A percentile compares a stretch with the other conserved stretches of the same genome.
Conservation (phyloP, 2,329 filamentous ascomycete species). For the Pleoardoris graminearum region DNA sequence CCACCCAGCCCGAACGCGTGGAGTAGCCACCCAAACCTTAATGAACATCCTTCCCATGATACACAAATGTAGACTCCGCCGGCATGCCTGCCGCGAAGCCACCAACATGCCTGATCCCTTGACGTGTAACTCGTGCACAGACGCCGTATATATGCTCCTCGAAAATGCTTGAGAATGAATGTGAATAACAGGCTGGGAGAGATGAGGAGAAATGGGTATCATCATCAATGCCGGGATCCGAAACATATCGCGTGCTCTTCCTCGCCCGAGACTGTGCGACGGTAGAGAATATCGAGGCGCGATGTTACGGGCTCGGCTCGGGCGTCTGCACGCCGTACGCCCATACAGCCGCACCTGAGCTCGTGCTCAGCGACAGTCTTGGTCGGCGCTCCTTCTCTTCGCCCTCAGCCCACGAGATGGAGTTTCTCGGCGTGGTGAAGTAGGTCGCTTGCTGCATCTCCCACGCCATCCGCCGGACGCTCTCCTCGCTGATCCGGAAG, state of each 20-base stretch:
- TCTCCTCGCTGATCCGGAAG: constrained; percentile 38
- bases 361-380: constrained; percentile 28
- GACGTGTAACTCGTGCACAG: neutral
- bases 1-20: constrained; percentile 4
- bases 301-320: constrained; percentile 43
- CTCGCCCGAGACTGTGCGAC: neutral
- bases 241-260: neutral
- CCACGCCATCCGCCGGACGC: constrained; percentile 34
- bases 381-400: constrained; percentile 21
- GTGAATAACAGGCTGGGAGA: neutral
- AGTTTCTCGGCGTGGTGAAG: constrained; percentile 4
- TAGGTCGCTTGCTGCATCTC: constrained; percentile 34
- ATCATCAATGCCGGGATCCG: neutral
- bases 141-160: neutral
- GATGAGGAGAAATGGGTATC: constrained; percentile 3
- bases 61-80: neutral
- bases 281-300: neutral
- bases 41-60: neutral
- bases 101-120: neutral
- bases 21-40: neutral
- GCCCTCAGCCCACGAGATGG: constrained; percentile 6
- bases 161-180: constrained; percentile 2
- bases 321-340: constrained; percentile 42
- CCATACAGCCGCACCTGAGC: constrained; percentile 35
- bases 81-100: constrained; percentile 1